Conservation (phyloP, 164 flowering plant species). For the Chimonanthus praecox region DNA sequence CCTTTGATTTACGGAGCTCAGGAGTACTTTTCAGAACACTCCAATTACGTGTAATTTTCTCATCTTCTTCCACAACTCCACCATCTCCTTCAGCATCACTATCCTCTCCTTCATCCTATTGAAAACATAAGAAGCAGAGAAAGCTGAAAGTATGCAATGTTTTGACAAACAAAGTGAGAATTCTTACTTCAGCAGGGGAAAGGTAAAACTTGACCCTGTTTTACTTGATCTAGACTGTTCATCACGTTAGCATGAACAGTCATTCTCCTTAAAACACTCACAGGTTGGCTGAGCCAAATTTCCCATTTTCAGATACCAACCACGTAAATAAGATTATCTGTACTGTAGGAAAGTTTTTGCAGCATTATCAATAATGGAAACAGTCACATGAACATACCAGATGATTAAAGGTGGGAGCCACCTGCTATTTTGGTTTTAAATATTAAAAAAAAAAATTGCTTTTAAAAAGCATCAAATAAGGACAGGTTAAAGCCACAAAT, state of each 20-base stretch:
- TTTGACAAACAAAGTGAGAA: background rate
- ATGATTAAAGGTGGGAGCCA: background rate
- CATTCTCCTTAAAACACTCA: background rate
- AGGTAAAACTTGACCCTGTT: background rate
- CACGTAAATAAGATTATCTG: background rate
- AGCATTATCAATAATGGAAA: background rate
- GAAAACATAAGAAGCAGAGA: background rate
- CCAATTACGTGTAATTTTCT: slow-evolving; percentile 84
- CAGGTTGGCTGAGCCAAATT: background rate
- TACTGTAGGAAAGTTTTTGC: background rate
- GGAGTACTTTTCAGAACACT: slow-evolving; percentile 78
- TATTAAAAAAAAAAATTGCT: background rate
- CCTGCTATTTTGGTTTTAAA: background rate
- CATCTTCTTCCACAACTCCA: slow-evolving; percentile 27
- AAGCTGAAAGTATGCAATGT: background rate
- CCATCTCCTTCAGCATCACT: slow-evolving; percentile 51
- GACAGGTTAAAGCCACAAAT: background rate
- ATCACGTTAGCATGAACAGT: background rate
- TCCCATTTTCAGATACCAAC: background rate
- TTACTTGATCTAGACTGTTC: background rate
- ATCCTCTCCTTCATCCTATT: slow-evolving; percentile 55
- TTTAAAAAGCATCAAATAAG: background rate
- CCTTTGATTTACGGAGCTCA: slow-evolving; percentile 67
- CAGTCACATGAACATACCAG: background rate
- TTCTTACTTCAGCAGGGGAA: too few species aligned